Conservation (phyloP, 2,329 filamentous ascomycete species). For the Colletotrichum brevisporum region DNA sequence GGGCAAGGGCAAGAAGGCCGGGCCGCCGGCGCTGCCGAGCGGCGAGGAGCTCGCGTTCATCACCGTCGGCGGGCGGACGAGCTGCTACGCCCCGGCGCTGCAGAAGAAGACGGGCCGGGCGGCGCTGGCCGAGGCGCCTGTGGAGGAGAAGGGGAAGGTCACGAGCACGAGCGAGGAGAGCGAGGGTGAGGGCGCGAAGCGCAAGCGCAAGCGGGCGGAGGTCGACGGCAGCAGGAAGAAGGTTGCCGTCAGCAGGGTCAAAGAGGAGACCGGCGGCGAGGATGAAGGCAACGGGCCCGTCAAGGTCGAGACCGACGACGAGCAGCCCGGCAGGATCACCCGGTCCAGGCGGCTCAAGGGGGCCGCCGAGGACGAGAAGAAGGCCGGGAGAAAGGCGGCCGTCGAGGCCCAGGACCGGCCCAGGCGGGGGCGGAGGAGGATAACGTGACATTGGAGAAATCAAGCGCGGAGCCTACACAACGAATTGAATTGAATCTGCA, state of each 20-base stretch:
- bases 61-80: slow-evolving; percentile 92
- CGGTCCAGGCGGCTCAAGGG: slow-evolving; percentile 44
- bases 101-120: slow-evolving; percentile 81
- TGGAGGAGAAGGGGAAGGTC: slow-evolving; percentile 57
- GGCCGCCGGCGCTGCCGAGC: slow-evolving; percentile 78
- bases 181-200: slow-evolving; percentile 43
- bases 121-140: slow-evolving; percentile 53
- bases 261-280: slow-evolving; percentile 38
- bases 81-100: slow-evolving; percentile 85
- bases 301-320: no score
- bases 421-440: no score
- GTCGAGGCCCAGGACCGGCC: no score
- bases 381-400: no score
- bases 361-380: slow-evolving; percentile 2
- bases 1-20: slow-evolving; percentile 86
- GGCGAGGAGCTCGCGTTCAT: slow-evolving; percentile 89
- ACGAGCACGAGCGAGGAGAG: slow-evolving; percentile 46
- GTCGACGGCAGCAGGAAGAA: slow-evolving; percentile 21
- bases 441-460: no score
- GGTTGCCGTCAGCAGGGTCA: slow-evolving; percentile 17
- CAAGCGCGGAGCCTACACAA: no score
- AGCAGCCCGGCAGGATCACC: not conserved
- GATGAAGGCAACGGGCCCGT: no score
- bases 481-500: not conserved
- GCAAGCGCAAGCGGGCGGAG: slow-evolving; percentile 33